A percentile compares a stretch with the other conserved stretches of the same genome.
Evolutionary conservation across 192 early-diverging fungal species (phyloP).

Genomic region (Umbelopsis vinacea): DNA sequence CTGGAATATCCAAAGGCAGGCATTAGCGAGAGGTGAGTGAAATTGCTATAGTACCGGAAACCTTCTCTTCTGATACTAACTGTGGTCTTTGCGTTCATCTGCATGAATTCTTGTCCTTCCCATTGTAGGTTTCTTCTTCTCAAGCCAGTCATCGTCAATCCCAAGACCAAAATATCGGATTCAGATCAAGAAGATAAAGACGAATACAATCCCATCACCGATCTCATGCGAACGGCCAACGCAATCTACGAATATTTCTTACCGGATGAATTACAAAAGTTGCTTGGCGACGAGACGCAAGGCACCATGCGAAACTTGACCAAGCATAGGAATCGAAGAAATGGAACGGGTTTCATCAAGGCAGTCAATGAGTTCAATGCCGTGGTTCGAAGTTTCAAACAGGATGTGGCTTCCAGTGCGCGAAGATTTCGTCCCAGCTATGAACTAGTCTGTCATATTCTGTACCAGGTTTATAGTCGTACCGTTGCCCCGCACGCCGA

Average conservation of each 20-base stretch:
- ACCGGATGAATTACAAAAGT: slow-evolving; percentile 44
- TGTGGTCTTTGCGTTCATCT: no score
- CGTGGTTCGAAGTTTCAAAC: slow-evolving; percentile 53
- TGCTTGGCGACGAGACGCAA: slow-evolving; percentile 64
- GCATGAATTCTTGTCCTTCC: no score
- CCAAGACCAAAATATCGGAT: slow-evolving; percentile 36
- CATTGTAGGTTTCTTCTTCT: slow-evolving; percentile 46
- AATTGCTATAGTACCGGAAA: no score
- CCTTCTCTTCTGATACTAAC: no score
- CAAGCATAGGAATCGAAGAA: slow-evolving; percentile 75
- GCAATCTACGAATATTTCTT: slow-evolving; percentile 71
- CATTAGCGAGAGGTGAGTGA: slow-evolving; percentile 41
- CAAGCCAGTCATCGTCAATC: slow-evolving; percentile 45
- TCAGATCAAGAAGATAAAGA: slow-evolving; percentile 57
- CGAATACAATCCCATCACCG: slow-evolving; percentile 86
- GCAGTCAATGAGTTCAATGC: slow-evolving; percentile 77
- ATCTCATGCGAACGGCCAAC: slow-evolving; percentile 72
- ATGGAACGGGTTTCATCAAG: slow-evolving; percentile 65
- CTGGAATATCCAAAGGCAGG: slow-evolving; percentile 47
- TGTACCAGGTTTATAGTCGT: slow-evolving; percentile 89
- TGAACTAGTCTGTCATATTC: slow-evolving; percentile 80
- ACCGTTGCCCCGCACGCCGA: slow-evolving; percentile 80
- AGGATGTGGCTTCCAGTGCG: slow-evolving; percentile 36
- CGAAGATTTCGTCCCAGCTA: slow-evolving; percentile 48
- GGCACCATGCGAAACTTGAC: slow-evolving; percentile 79